phyloP scores from a whole-genome alignment of 306 rosid genomes.

The Dalbergia cultrata region DNA sequence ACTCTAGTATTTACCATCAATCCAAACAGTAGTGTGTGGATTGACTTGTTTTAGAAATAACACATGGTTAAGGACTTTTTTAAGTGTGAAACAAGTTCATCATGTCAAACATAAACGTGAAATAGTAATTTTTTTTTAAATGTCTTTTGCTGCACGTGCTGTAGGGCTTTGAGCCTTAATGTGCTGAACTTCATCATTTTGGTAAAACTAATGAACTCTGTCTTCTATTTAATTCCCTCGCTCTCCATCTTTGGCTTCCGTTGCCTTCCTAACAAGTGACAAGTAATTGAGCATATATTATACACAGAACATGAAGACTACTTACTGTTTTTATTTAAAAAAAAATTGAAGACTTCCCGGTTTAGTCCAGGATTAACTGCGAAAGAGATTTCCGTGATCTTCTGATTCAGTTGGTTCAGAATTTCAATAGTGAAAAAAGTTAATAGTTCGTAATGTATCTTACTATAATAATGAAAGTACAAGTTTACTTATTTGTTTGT shows the following conservation, averaged over 20 bases:
- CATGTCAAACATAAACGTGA: neutral
- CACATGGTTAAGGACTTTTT: neutral
- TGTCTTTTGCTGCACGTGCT: neutral
- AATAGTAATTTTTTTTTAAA: neutral
- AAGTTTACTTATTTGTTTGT: slow-evolving; percentile 30
- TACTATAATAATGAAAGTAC: neutral
- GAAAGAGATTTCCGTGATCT: neutral
- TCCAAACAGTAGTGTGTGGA: neutral
- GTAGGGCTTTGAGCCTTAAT: neutral
- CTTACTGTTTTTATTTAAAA: neutral
- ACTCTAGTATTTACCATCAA: too few relatives aligned
- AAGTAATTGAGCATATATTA: neutral
- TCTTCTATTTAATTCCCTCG: neutral
- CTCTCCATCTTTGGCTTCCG: neutral
- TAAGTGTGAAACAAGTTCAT: neutral
- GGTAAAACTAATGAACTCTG: slow-evolving; percentile 13
- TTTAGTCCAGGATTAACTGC: slow-evolving; percentile 16
- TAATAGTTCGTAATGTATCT: slow-evolving; percentile 35
- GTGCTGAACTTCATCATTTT: neutral
- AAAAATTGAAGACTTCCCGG: neutral
- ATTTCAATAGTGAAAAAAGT: neutral
- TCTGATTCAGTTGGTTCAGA: neutral
- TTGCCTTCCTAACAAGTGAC: slow-evolving; percentile 4
- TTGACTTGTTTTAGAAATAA: slow-evolving; percentile 11
- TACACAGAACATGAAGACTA: neutral